These are phyloP conservation scores for Clitoria ternatea DNA, from an alignment of 306 rosid species.

Conservation along the genomic window DNA sequence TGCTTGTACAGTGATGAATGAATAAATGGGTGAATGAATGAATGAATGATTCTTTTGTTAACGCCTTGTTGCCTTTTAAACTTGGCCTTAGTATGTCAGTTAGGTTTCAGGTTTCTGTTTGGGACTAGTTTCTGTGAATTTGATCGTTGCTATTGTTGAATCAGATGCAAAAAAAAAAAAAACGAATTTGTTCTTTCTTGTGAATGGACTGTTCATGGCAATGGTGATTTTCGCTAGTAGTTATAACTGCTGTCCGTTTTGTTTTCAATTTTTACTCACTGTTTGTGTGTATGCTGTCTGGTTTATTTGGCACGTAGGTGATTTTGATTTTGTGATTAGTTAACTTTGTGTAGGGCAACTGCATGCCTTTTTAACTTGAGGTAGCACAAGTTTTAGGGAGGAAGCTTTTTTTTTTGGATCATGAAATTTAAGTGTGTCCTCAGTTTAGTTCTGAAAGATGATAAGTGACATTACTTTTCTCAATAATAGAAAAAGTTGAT, in stretches of 20 bases:
- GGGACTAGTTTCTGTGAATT: slow-evolving; percentile 35
- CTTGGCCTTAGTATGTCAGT: slow-evolving; percentile 34
- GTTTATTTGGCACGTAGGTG: neutral
- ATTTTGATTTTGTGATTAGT: neutral
- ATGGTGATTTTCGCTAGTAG: slow-evolving; percentile 17
- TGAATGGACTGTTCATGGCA: slow-evolving; percentile 22
- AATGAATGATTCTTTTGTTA: slow-evolving; percentile 19
- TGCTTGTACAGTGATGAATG: slow-evolving; percentile 77
- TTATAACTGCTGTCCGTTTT: neutral
- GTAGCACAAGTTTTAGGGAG: neutral
- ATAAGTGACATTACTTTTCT: neutral
- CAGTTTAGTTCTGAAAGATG: neutral
- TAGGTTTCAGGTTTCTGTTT: slow-evolving; percentile 38
- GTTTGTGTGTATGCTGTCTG: neutral
- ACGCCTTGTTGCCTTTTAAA: slow-evolving; percentile 17
- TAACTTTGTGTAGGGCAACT: neutral
- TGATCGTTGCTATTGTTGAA: slow-evolving; percentile 35
- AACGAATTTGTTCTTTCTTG: slow-evolving; percentile 14
- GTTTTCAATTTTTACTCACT: neutral
- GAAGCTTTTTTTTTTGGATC: neutral
- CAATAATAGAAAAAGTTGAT: neutral
- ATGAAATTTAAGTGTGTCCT: neutral
- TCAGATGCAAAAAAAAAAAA: neutral
- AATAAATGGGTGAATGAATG: slow-evolving; percentile 6
- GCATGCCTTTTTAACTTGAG: neutral